phyloP scores from a whole-genome alignment of 2,329 filamentous ascomycete genomes.

The Penicillium sp. region DNA sequence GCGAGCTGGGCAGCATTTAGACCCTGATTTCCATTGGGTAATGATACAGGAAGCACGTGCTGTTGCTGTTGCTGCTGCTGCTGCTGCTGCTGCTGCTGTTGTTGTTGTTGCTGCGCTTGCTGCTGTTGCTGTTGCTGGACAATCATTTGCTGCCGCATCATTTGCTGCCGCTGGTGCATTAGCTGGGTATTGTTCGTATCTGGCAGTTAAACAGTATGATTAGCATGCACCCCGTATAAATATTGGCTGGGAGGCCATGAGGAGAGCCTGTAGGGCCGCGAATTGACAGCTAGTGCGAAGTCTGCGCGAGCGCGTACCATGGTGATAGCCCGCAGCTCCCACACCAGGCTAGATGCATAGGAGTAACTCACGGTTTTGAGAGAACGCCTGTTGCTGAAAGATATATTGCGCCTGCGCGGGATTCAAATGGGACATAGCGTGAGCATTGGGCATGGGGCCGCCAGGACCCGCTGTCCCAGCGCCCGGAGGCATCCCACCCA shows the following conservation, averaged over 20 bases:
- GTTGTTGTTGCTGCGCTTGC: slow-evolving; percentile 29
- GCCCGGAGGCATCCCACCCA: slow-evolving; percentile 59
- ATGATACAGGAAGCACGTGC: slow-evolving; percentile 37
- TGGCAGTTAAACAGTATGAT: slow-evolving; percentile 14
- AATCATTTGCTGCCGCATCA: slow-evolving; percentile 14
- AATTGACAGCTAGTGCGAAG: background rate
- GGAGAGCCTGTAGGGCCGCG: background rate
- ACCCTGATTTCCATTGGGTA: slow-evolving; percentile 41
- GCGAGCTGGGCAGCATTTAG: slow-evolving; percentile 42
- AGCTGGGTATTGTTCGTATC: slow-evolving; percentile 45
- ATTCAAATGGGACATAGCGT: slow-evolving; percentile 58
- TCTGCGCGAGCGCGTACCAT: background rate
- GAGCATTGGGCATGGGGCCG: slow-evolving; percentile 51
- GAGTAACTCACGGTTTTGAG: slow-evolving; percentile 39
- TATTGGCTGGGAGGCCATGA: background rate
- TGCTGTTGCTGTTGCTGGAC: slow-evolving; percentile 28
- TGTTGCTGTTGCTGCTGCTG: slow-evolving; percentile 30
- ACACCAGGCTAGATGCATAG: background rate
- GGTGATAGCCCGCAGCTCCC: background rate
- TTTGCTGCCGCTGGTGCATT: slow-evolving; percentile 37
- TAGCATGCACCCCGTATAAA: slow-evolving; percentile 6
- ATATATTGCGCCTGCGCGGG: slow-evolving; percentile 50
- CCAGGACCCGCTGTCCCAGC: slow-evolving; percentile 49
- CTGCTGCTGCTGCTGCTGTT: slow-evolving; percentile 34
- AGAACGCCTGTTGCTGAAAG: slow-evolving; percentile 48